Base-by-base conservation (phyloP, 176 grass and related monocot genomes). In the Ensete glaucum region DNA sequence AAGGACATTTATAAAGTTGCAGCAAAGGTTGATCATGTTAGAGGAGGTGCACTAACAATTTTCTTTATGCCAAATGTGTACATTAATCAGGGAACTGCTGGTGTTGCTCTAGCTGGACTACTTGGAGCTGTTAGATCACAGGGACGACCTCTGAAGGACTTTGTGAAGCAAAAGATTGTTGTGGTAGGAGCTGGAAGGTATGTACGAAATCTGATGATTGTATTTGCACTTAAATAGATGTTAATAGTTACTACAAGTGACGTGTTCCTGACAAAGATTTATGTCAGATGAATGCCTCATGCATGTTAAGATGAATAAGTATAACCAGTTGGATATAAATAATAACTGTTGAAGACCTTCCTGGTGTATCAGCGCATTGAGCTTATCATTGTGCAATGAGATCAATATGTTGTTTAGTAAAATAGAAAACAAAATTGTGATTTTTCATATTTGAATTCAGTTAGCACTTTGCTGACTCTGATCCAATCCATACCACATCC, bases 181-280 rank as follows among this genome's bases (percentile, higher is more conserved):
- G 95, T 98, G 54, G 95, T 82, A 52, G 95, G 95, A 79, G 95
- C 95, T 74, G 95, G 95, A 93, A 98, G 94, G 94, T 98, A 89
- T 55, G 15, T 48, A 20, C 52, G 48, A 51, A 50, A 49, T 50
- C 13, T 70, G 43, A 21, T 50, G 17, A 48, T 50, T 70, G 8
- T 9, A 43, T 69, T 49, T 49, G 26, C 11, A 50, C 43, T 69
- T 69, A 64, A 50, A 2, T 50, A 70, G 57, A 60, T 60, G n/a
- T 11, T 69, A 13, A 50, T n/a, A 69, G 49, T 50, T 48, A 70
- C 16, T 17, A 70, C 50, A 69, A 67, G 3, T 67, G 3, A 66
- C 11, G 19, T 26, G 11, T 9, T 13, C 26, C 13, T 34, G 12
- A 20, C 21, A 60, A 7, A 60, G 15, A 67, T 15, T 34, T 26